A percentile compares a stretch with the other conserved stretches of the same genome.
Evolutionary conservation across 1,284 basidiomycete species (phyloP).

Genomic region (Phaffia rhodozyma): DNA sequence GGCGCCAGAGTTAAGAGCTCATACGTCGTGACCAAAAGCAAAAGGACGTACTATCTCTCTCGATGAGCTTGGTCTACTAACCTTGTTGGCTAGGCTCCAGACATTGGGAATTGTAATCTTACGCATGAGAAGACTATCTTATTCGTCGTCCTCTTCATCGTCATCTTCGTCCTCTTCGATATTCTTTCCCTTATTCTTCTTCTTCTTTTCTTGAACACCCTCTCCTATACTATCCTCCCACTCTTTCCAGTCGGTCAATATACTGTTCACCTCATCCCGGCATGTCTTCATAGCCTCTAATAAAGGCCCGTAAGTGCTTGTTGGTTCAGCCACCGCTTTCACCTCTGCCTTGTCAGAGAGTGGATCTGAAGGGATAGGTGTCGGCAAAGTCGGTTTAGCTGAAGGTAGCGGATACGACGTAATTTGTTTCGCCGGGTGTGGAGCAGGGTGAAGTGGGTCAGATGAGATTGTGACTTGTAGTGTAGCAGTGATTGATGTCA

Average conservation of each 20-base stretch:
- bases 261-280: constrained; percentile 6
- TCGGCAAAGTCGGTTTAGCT: constrained; percentile 1
- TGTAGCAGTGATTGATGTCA: no score
- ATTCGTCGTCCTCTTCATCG: neutral
- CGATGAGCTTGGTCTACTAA: no score
- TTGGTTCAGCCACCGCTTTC: constrained; percentile 13
- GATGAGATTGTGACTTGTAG: neutral
- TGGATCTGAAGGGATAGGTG: constrained; percentile 10
- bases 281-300: constrained; percentile 5
- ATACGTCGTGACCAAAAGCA: no score
- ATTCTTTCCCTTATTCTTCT: neutral
- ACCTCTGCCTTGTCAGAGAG: constrained; percentile 14
- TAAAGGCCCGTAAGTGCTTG: constrained; percentile 13
- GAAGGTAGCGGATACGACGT: neutral
- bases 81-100: no score
- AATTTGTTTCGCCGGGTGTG: neutral
- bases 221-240: constrained; percentile 16
- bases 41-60: no score
- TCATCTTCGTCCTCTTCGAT: neutral
- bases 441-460: constrained; percentile 2
- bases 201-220: constrained; percentile 2
- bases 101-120: no score
- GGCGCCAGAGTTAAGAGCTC: no score
- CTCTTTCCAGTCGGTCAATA: constrained; percentile 17
- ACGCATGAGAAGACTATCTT: neutral